Conservation (phyloP, 495 filamentous ascomycete genomes). For the Penicillium waksmanii region DNA sequence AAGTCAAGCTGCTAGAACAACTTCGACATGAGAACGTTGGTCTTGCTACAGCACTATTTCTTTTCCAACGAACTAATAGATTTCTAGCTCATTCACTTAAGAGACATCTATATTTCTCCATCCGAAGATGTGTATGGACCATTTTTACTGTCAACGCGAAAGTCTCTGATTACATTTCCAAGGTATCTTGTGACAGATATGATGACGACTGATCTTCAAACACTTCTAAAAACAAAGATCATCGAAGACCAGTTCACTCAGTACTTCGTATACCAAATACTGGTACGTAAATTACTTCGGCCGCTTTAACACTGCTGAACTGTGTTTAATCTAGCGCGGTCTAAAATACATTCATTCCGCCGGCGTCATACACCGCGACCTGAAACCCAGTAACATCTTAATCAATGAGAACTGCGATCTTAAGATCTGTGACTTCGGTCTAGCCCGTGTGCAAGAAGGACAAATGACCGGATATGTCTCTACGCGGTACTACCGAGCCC, state of each 20-base stretch:
- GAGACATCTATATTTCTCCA: conserved; percentile 94
- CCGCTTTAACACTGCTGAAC: too few relatives aligned
- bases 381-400: neutral
- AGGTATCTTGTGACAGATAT: conserved; percentile 91
- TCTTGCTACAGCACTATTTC: neutral
- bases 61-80: conserved; percentile 16
- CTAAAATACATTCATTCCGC: neutral
- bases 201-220: conserved; percentile 86
- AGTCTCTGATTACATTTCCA: conserved; percentile 31
- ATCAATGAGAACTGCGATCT: neutral
- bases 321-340: neutral
- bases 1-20: conserved; percentile 89
- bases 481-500: neutral
- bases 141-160: conserved; percentile 19
- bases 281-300: conserved; percentile 63
- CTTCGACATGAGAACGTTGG: conserved; percentile 85
- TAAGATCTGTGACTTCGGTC: neutral
- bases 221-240: conserved; percentile 79
- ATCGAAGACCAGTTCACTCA: conserved; percentile 94
- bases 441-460: neutral
- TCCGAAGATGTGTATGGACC: conserved; percentile 93
- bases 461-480: neutral
- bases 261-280: conserved; percentile 92
- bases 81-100: conserved; percentile 80
- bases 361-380: neutral